phyloP scores from a whole-genome alignment of 306 rosid genomes.

The Cajanus cajan region DNA sequence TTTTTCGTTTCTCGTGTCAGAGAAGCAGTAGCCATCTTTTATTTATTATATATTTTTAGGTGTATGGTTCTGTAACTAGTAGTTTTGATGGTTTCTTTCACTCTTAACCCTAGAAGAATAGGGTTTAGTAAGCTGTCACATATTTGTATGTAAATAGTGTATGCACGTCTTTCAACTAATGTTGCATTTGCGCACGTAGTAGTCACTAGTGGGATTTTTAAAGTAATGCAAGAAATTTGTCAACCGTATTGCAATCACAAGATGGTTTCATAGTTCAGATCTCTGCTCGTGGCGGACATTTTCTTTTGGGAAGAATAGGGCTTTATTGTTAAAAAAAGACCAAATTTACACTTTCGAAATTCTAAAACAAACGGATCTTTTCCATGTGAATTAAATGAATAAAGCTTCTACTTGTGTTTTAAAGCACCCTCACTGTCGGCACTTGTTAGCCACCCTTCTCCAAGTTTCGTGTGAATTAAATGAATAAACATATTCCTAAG shows the following conservation, averaged over 20 bases:
- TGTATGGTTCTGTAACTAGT: conserved; percentile 11
- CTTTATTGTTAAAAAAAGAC: no score
- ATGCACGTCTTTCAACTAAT: not conserved
- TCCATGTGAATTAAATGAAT: no score
- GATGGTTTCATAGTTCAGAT: not conserved
- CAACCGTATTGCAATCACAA: not conserved
- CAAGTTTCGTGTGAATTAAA: no score
- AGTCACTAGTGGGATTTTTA: not conserved
- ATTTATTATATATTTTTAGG: not conserved
- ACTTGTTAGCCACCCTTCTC: no score
- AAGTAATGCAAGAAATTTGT: not conserved
- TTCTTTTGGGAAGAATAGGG: no score
- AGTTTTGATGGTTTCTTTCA: conserved; percentile 27
- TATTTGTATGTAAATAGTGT: conserved; percentile 28
- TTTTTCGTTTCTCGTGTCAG: not conserved
- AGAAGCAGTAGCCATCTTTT: conserved; percentile 3
- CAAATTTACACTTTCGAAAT: no score
- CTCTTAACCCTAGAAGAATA: conserved; percentile 25
- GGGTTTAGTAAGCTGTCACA: conserved; percentile 25
- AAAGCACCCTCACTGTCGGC: no score
- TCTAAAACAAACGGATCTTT: no score
- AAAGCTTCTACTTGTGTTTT: no score
- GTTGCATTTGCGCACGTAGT: conserved; percentile 17
- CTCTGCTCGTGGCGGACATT: not conserved
- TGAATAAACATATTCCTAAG: no score